Percentiles rank a stretch among this genome's conserved stretches.
Evolutionary conservation across 805 yeast genomes (phyloP).

Genomic region (Vanderwaltozyma polyspora): DNA sequence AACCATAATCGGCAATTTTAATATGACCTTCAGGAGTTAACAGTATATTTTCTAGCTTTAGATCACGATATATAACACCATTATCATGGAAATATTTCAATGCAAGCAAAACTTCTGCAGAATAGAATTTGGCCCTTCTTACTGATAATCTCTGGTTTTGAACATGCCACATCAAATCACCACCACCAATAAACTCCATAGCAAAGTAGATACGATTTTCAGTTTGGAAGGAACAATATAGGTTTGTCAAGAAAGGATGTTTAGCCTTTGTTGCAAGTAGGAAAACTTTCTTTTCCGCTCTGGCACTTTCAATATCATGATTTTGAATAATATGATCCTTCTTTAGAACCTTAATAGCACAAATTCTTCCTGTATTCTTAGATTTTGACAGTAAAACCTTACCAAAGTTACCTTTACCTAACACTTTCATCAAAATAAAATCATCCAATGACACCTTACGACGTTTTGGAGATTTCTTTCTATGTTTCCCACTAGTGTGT

Average conservation of each 20-base stretch:
- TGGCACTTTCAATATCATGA: constrained; percentile 91
- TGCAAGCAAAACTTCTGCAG: constrained; percentile 89
- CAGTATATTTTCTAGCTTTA: constrained; percentile 88
- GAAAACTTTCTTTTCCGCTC: constrained; percentile 89
- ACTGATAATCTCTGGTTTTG: constrained; percentile 84
- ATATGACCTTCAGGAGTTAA: constrained; percentile 87
- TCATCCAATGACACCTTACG: constrained; percentile 87
- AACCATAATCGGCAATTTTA: constrained; percentile 93
- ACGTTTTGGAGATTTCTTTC: constrained; percentile 30
- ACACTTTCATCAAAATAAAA: constrained; percentile 84
- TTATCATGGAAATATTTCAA: constrained; percentile 88
- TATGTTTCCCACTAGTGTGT: constrained; percentile 12
- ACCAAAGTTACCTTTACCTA: constrained; percentile 98
- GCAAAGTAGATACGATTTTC: constrained; percentile 95
- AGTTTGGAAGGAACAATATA: constrained; percentile 94
- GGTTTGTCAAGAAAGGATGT: constrained; percentile 86
- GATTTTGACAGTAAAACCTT: constrained; percentile 96
- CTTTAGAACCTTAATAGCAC: constrained; percentile 94
- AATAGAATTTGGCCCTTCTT: constrained; percentile 90
- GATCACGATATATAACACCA: constrained; percentile 92
- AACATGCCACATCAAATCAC: constrained; percentile 99
- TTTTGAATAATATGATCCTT: constrained; percentile 91
- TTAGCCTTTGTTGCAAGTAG: constrained; percentile 68
- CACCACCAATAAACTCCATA: constrained; percentile 96
- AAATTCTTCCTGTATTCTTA: constrained; percentile 63